Percentiles rank a stretch among this genome's conserved stretches.
Evolutionary conservation across 2,329 filamentous ascomycete genomes (phyloP).

Genomic region (Stemphylium vesicarium): DNA sequence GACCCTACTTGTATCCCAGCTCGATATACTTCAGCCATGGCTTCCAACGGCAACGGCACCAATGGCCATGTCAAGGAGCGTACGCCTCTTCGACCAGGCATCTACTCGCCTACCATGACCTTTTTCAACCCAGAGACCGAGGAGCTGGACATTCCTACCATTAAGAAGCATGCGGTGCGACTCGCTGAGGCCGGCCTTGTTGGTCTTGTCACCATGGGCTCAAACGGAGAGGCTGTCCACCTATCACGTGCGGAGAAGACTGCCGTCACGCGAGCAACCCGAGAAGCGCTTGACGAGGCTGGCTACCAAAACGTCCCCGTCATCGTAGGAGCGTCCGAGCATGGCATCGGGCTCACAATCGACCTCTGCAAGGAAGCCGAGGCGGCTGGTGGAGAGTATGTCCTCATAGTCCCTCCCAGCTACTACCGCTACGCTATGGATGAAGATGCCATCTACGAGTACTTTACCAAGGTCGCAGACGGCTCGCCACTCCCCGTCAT

Average conservation of each 20-base stretch:
- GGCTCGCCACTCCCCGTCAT: constrained; percentile 77
- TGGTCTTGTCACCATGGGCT: constrained; percentile 85
- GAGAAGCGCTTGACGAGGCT: constrained; percentile 80
- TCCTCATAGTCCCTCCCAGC: constrained; percentile 77
- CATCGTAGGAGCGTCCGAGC: constrained; percentile 81
- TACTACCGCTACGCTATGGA: constrained; percentile 83
- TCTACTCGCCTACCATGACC: constrained; percentile 89
- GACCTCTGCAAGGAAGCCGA: constrained; percentile 72
- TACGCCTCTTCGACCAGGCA: constrained; percentile 76
- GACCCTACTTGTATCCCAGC: constrained; percentile 1
- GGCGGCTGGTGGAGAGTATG: constrained; percentile 77
- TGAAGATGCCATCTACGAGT: constrained; percentile 74
- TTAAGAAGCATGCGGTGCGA: constrained; percentile 81
- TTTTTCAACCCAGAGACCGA: constrained; percentile 87
- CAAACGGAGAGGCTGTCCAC: constrained; percentile 88
- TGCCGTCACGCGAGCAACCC: constrained; percentile 76
- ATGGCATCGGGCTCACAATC: constrained; percentile 81
- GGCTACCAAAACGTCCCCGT: constrained; percentile 79
- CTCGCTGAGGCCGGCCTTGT: constrained; percentile 79
- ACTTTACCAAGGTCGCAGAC: constrained; percentile 78
- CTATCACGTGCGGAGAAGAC: constrained; percentile 79
- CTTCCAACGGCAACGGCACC: constrained; percentile 42
- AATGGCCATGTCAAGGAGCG: constrained; percentile 49
- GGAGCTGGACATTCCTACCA: constrained; percentile 78
- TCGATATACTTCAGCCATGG: constrained; percentile 23